Base-by-base conservation (phyloP, 306 rosid species). In the Lathyrus aphaca region DNA sequence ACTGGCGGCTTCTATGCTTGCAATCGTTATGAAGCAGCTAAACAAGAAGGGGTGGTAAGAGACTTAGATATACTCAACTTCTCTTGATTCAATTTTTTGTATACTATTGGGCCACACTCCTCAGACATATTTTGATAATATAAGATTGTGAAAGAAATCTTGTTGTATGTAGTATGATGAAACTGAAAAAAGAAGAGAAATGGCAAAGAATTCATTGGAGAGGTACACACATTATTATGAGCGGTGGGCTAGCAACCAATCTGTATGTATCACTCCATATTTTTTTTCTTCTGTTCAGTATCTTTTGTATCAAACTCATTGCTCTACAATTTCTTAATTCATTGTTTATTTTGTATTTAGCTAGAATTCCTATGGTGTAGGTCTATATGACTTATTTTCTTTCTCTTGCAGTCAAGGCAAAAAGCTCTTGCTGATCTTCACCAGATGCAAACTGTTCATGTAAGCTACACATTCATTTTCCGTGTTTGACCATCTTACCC, bases 241-340 rank as follows among this genome's bases (percentile, higher is more conserved):
- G 86, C 92, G 98, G 54, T 93, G 98, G 98, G 98, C 98, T 42
- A 93, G 96, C 79, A 93, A 93, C 68, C 98, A 93, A 82, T 90
- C 88, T 76, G 97, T 93, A 93, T 13, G 89, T 68, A 40, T 62
- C 15, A 29, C 57, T 66, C 14, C 27, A 39, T 57, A 23, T 53
- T 72, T 84, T 84, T 50, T 23, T 18, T 37, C 32, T 21, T 51
- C 45, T 56, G 43, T 73, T 38, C 65, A 16, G 48, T 48, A 54
- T 69, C 27, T 12, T 39, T 14, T 75, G 18, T 56, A 27, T n/a
- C 38, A 15, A 58, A 32, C 56, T 64, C 35, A 10, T 66, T 68
- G 27, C 63, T 55, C 23, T 16, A 39, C 39, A 71, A 13, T 58
- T 21, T 66, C 49, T 8, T 9, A 53, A 37, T 53, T 54, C 53